A percentile compares a stretch with the other conserved stretches of the same genome.
These are phyloP conservation scores for Millerago galiae DNA, from an alignment of 805 yeast species.

Conservation along the genomic window DNA sequence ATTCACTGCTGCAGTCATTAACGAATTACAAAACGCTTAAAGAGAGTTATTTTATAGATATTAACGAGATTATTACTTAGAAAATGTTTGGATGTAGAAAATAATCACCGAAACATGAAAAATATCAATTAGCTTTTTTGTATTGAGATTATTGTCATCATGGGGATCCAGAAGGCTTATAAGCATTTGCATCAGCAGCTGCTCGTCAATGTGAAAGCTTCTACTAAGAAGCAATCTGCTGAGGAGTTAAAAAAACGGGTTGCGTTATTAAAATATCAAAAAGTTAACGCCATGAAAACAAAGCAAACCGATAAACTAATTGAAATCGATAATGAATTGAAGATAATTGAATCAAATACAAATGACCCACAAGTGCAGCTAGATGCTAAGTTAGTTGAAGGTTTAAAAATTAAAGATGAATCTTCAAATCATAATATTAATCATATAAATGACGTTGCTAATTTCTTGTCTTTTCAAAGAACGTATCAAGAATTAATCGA, in stretches of 20 bases:
- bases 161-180: constrained; percentile 13
- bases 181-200: constrained; percentile 18
- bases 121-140: neutral
- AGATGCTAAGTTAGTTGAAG: constrained; percentile 8
- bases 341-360: constrained; percentile 11
- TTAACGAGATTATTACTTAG: constrained; percentile 1
- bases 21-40: constrained; percentile 18
- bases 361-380: constrained; percentile 16
- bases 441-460: constrained; percentile 53
- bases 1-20: constrained; percentile 86
- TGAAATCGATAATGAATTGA: constrained; percentile 17
- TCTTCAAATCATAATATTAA: constrained; percentile 18
- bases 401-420: constrained; percentile 10
- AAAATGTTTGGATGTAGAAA: constrained; percentile 1
- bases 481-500: constrained; percentile 72
- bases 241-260: constrained; percentile 20
- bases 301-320: constrained; percentile 15
- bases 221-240: constrained; percentile 22
- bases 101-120: neutral
- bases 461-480: constrained; percentile 66
- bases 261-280: constrained; percentile 21
- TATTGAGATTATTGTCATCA: too few relatives aligned
- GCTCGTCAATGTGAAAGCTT: constrained; percentile 17
- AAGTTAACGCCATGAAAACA: constrained; percentile 20
- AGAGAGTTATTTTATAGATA: constrained; percentile 8